Base-by-base conservation (phyloP, 345 rosid species). In the Anastatica hierochuntica region DNA sequence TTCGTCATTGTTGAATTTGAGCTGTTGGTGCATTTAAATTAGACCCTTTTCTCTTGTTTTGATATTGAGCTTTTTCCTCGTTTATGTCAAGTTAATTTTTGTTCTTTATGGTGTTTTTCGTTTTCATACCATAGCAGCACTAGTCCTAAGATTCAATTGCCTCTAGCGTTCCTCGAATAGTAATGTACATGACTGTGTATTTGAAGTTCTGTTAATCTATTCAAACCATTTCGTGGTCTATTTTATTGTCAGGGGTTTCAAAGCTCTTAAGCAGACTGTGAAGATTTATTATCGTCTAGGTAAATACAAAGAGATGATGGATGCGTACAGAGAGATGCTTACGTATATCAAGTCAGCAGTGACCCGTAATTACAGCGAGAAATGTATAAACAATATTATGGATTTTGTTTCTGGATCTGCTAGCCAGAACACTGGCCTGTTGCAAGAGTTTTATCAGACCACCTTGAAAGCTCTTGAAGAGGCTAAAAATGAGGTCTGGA, bases 351-450 rank as follows among this genome's bases (percentile, higher is more conserved):
- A 83, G 68, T 88, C 99, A 34, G 97, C 97, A 18, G 99, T 94
- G 56, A 94, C 99, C 3, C 71, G 97, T 33, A 88, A 94, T 51
- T 85, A 88, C 75, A 94, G 99, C 47, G 99, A 94, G 70, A 94
- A 94, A 71, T 94, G 99, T 61, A 83, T 94, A 74, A 94, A 94
- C 73, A 94, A 82, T 48, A 88, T 94, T 41, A 94, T 94, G 99
- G 99, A 94, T 70, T 94, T 83, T 67, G 95, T 94, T 61, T 94
- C 99, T 59, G 97, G 97, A 54, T 88, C 95, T 67, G 95, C 97
- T 67, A 88, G 95, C 75, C 97, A 82, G 78, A 94, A 82, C 64
- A 85, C 81, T 74, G 72, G 74, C 52, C 92, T 94, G 46, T 71
- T 85, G 62, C 92, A 82, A 66, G 85, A 85, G 43, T 94, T 94